A percentile compares a stretch with the other conserved stretches of the same genome.
These are phyloP conservation scores for Yamadazyma phyllophila DNA, from an alignment of 805 yeast genomes.

Conservation along the genomic window DNA sequence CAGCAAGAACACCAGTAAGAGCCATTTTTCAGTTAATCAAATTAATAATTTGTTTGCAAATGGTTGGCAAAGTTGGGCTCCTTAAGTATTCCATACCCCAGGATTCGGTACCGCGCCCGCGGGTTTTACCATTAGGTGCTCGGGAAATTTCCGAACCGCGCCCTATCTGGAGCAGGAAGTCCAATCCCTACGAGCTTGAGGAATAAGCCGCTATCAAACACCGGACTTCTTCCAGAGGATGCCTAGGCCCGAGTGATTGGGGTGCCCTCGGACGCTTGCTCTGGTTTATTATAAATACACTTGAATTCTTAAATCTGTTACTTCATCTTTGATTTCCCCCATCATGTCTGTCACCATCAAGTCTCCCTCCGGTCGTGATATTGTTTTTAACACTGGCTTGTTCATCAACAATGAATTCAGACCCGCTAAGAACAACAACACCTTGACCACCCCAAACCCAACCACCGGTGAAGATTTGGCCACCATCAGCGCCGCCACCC, in stretches of 20 bases:
- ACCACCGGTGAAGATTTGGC: conserved; percentile 52
- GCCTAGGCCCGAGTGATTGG: neutral
- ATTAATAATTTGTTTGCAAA: neutral
- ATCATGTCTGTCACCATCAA: conserved; percentile 11
- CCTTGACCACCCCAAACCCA: conserved; percentile 49
- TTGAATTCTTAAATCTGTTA: too few relatives aligned
- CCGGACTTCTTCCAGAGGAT: neutral
- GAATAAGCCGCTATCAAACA: neutral
- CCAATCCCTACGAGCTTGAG: too few relatives aligned
- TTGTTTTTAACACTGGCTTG: conserved; percentile 32
- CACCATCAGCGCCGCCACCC: conserved; percentile 49
- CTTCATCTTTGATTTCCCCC: too few relatives aligned
- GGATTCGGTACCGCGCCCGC: neutral
- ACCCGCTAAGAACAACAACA: conserved; percentile 31
- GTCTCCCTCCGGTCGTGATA: conserved; percentile 12
- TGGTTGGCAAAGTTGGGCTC: neutral
- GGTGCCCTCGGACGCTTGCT: too few relatives aligned
- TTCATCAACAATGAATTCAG: conserved; percentile 54
- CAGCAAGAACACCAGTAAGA: conserved; percentile 14
- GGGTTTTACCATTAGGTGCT: neutral
- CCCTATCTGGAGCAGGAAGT: neutral
- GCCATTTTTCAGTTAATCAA: conserved; percentile 5
- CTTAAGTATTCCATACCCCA: neutral
- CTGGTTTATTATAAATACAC: neutral
- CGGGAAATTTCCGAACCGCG: neutral